Conservation (phyloP, 2,329 filamentous ascomycete species). For the Stagonosporopsis tanaceti region DNA sequence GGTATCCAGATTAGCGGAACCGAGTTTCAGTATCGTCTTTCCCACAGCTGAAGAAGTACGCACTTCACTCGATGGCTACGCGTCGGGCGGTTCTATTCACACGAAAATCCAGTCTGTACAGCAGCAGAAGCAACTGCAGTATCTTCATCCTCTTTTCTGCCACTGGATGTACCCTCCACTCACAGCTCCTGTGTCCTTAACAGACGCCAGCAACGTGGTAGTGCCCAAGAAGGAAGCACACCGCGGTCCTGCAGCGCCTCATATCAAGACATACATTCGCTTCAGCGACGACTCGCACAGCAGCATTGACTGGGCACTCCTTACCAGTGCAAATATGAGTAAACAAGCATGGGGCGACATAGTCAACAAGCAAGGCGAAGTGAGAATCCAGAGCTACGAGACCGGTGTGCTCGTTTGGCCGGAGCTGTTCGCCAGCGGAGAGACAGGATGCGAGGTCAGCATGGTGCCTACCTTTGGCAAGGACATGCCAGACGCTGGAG, state of each 20-base stretch:
- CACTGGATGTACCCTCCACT: slow-evolving; percentile 69
- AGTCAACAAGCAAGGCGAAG: slow-evolving; percentile 62
- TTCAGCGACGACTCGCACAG: slow-evolving; percentile 56
- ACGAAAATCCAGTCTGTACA: slow-evolving; percentile 75
- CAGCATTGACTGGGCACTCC: slow-evolving; percentile 80
- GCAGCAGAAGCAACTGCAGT: slow-evolving; percentile 77
- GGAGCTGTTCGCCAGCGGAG: slow-evolving; percentile 52
- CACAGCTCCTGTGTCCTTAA: background rate
- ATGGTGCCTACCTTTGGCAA: slow-evolving; percentile 76
- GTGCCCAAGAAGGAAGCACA: slow-evolving; percentile 28
- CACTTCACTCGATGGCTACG: slow-evolving; percentile 78
- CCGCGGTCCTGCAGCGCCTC: slow-evolving; percentile 73
- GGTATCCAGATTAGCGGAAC: slow-evolving; percentile 22
- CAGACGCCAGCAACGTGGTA: background rate
- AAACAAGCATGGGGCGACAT: slow-evolving; percentile 87
- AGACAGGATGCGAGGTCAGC: slow-evolving; percentile 34
- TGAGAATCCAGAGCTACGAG: slow-evolving; percentile 82
- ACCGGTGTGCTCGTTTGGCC: slow-evolving; percentile 87
- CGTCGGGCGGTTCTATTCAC: slow-evolving; percentile 80
- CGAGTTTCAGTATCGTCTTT: slow-evolving; percentile 76
- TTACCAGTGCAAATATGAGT: slow-evolving; percentile 91
- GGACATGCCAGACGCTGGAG: slow-evolving; percentile 58
- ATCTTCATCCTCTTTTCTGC: slow-evolving; percentile 73
- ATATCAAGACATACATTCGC: slow-evolving; percentile 88
- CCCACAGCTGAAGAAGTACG: slow-evolving; percentile 82